A percentile compares a stretch with the other conserved stretches of the same genome.
Evolutionary conservation across 2,329 filamentous ascomycete genomes (phyloP).

Genomic region (Fusarium zealandicum): DNA sequence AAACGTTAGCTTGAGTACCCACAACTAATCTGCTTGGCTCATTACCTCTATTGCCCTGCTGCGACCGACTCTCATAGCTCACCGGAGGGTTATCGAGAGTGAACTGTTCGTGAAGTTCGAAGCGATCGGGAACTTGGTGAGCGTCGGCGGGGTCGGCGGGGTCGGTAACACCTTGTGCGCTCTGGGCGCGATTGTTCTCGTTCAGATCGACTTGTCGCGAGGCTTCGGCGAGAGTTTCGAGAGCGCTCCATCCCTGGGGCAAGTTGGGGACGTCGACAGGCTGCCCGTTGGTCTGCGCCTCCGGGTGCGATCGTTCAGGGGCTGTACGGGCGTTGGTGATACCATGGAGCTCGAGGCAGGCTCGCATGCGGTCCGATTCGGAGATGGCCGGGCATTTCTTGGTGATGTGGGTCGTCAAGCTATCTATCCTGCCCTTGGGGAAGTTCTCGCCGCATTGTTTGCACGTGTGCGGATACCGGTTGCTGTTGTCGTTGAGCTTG

Average conservation of each 20-base stretch:
- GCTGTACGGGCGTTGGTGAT: constrained; percentile 60
- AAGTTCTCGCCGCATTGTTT: constrained; percentile 88
- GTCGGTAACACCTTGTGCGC: constrained; percentile 44
- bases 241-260: constrained; percentile 74
- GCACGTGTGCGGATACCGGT: constrained; percentile 91
- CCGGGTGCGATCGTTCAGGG: constrained; percentile 42
- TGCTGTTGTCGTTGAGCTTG: constrained; percentile 88
- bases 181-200: constrained; percentile 64
- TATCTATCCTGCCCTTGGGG: constrained; percentile 87
- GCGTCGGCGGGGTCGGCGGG: constrained; percentile 37
- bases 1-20: constrained; percentile 15
- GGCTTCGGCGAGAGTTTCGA: constrained; percentile 88
- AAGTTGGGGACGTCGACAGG: constrained; percentile 43
- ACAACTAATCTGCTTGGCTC: neutral
- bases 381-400: constrained; percentile 86
- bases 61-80: constrained; percentile 52
- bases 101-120: constrained; percentile 66
- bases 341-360: constrained; percentile 75
- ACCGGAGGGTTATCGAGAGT: constrained; percentile 63
- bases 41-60: constrained; percentile 40
- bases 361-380: constrained; percentile 76
- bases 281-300: constrained; percentile 43
- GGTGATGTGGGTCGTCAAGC: constrained; percentile 79
- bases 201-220: constrained; percentile 78
- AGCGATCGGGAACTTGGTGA: constrained; percentile 46